phyloP scores from a whole-genome alignment of 495 filamentous ascomycete genomes.

The Pseudoneurospora amorphoporcata region DNA sequence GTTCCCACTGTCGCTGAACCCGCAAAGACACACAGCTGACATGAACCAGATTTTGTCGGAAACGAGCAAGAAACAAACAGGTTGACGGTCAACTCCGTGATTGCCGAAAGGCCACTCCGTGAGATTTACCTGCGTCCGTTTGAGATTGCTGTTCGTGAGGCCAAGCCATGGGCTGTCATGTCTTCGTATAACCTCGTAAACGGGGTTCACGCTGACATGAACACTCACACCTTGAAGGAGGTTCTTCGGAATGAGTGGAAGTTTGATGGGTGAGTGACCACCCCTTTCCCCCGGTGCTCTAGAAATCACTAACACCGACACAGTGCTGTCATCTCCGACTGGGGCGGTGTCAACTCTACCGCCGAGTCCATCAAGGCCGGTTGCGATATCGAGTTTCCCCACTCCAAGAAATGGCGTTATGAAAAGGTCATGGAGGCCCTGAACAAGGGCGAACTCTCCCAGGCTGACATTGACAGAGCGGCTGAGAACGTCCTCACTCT shows the following conservation, averaged over 20 bases:
- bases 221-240: constrained; percentile 55
- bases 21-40: constrained; percentile 13
- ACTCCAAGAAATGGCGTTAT: constrained; percentile 59
- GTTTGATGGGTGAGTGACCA: constrained; percentile 50
- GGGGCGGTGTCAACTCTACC: constrained; percentile 61
- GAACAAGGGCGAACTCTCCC: constrained; percentile 47
- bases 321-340: constrained; percentile 65
- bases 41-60: constrained; percentile 53
- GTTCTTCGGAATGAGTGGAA: constrained; percentile 70
- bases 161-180: constrained; percentile 71
- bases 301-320: constrained; percentile 8
- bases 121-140: constrained; percentile 80
- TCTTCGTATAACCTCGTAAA: constrained; percentile 80
- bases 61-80: constrained; percentile 82
- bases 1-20: background rate
- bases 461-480: constrained; percentile 35
- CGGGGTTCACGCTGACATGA: constrained; percentile 68
- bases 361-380: constrained; percentile 62
- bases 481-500: constrained; percentile 59
- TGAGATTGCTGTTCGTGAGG: constrained; percentile 70
- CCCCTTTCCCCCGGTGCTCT: background rate
- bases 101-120: constrained; percentile 62
- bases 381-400: constrained; percentile 72
- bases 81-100: constrained; percentile 57
- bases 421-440: constrained; percentile 53